phyloP scores from a whole-genome alignment of 192 early-diverging fungal genomes.

The Coemansia asiatica region DNA sequence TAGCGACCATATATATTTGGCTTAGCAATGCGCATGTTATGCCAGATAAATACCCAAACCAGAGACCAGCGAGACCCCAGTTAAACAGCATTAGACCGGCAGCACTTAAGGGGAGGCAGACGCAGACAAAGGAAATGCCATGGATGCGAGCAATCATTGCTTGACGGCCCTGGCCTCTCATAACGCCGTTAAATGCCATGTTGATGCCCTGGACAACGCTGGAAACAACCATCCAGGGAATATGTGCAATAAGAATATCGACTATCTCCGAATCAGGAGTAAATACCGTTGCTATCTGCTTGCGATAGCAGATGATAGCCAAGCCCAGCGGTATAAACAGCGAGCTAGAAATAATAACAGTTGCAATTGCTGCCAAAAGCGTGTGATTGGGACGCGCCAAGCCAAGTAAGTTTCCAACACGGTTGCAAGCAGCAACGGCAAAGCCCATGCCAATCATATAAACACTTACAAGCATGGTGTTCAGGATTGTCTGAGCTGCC shows the following conservation, averaged over 20 bases:
- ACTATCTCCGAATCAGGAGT: conserved; percentile 24
- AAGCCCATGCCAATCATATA: conserved; percentile 73
- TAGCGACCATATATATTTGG: conserved; percentile 27
- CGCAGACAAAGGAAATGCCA: conserved; percentile 43
- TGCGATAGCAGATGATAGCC: conserved; percentile 56
- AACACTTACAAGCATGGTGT: conserved; percentile 63
- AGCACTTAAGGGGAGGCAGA: conserved; percentile 54
- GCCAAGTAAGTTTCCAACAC: conserved; percentile 79
- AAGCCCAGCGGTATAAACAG: conserved; percentile 57
- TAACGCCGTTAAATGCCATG: conserved; percentile 60
- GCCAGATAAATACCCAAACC: conserved; percentile 60
- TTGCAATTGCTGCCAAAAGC: conserved; percentile 42
- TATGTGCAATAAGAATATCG: conserved; percentile 27
- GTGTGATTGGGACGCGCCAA: conserved; percentile 57
- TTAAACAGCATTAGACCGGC: conserved; percentile 45
- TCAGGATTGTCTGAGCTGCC: conserved; percentile 79
- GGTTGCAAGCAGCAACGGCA: conserved; percentile 75
- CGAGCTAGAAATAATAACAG: conserved; percentile 53
- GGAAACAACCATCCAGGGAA: conserved; percentile 32
- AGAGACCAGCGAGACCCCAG: conserved; percentile 67
- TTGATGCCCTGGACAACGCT: conserved; percentile 57
- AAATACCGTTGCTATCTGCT: conserved; percentile 61
- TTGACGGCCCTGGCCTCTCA: conserved; percentile 61
- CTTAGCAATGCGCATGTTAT: conserved; percentile 7
- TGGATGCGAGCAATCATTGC: conserved; percentile 54